phyloP scores from a whole-genome alignment of 805 yeast species.

The Saccharomycopsis sp. region DNA sequence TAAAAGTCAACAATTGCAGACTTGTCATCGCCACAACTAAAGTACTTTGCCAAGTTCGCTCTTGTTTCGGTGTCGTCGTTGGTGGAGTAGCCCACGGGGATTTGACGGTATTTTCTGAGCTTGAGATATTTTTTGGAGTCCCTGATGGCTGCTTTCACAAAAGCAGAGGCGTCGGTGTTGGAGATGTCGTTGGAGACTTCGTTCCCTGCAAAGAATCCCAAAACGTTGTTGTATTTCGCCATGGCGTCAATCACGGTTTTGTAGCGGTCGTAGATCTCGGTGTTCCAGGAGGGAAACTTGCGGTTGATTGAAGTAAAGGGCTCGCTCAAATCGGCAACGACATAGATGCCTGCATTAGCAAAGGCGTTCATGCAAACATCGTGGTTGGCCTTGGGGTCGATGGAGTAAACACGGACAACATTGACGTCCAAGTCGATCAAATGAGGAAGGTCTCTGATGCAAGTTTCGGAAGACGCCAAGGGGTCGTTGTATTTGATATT shows the following conservation, averaged over 20 bases:
- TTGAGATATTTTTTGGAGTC: slow-evolving; percentile 63
- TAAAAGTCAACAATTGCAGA: slow-evolving; percentile 68
- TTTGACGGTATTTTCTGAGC: slow-evolving; percentile 49
- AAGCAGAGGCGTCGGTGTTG: slow-evolving; percentile 70
- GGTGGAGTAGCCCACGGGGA: slow-evolving; percentile 79
- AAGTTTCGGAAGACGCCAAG: slow-evolving; percentile 49
- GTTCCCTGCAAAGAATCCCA: slow-evolving; percentile 83
- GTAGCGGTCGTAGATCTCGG: slow-evolving; percentile 57
- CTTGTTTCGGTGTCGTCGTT: slow-evolving; percentile 66
- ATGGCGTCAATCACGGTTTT: slow-evolving; percentile 59
- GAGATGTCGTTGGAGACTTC: slow-evolving; percentile 63
- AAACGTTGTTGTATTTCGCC: slow-evolving; percentile 58
- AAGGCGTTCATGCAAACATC: slow-evolving; percentile 57
- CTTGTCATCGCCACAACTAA: slow-evolving; percentile 61
- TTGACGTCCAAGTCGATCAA: slow-evolving; percentile 54
- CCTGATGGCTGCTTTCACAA: slow-evolving; percentile 76
- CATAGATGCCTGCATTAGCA: slow-evolving; percentile 69
- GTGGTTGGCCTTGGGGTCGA: slow-evolving; percentile 57
- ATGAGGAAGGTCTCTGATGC: slow-evolving; percentile 70
- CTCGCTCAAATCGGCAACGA: slow-evolving; percentile 69
- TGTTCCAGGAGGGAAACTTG: slow-evolving; percentile 52
- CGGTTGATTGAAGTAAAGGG: slow-evolving; percentile 59
- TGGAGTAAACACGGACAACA: slow-evolving; percentile 68
- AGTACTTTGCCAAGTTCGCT: slow-evolving; percentile 61
- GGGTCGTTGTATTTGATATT: slow-evolving; percentile 55